Base-by-base conservation (phyloP, 306 rosid genomes). In the Cajanus cajan region DNA sequence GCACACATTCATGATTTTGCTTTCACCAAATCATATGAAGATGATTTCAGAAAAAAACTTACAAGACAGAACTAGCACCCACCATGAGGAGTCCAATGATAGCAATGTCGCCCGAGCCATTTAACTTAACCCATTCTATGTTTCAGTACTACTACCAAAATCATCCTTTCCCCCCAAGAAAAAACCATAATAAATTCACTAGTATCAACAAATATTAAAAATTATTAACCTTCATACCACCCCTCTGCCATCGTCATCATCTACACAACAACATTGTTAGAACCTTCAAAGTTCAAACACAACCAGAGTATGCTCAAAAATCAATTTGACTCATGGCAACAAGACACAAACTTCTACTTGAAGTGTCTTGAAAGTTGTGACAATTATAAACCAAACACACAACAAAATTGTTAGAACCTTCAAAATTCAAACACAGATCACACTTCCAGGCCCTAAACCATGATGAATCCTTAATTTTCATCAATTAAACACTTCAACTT, bases 1-100 rank as follows among this genome's bases (percentile, higher is more conserved):
- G n/a, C n/a, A n/a, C n/a, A n/a, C n/a, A n/a, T n/a, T n/a, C n/a
- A 22, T 10, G 2, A 8, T 13, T 54, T 51, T 1, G 8, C 12
- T 50, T 31, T 51, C 68, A 71, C 66, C 57, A n/a, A 52, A 16
- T 73, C 55, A 79, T 58, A 48, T 24, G 65, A 68, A 61, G 31
- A 40, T 78, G 52, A 28, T 57, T 48, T 25, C 25, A 11, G 7
- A 25, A 36, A 7, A 36, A 11, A 28, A 1, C 31, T 28, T 28
- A 3, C n/a, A n/a, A n/a, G n/a, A 16, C 39, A 48, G 24, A 58
- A 39, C 68, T 45, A 57, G 41, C 45, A 37, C 44, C 51, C 11
- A 25, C 43, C 31, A 59, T 33, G 48, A 68, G 21, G 43, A 75
- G 11, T 66, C 34, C 57, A 72, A 58, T 6, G 2, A 50, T 13